Conservation (phyloP, 2,329 filamentous ascomycete species). For the Fusarium armeniacum region DNA sequence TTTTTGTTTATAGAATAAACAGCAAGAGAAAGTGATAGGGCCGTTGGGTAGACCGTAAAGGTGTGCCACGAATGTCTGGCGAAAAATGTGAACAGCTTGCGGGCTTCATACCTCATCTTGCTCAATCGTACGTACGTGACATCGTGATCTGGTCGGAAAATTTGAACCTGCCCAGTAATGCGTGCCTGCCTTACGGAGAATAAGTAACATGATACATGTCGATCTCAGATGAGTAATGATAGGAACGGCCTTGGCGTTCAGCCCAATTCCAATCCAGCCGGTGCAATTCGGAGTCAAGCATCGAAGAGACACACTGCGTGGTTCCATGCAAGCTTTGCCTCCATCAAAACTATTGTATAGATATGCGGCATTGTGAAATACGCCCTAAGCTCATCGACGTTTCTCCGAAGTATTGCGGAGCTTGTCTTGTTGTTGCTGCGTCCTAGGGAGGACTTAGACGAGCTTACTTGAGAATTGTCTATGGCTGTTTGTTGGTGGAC, state of each 20-base stretch:
- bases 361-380: background rate
- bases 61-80: background rate
- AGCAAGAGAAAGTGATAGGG: slow-evolving; percentile 7
- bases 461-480: slow-evolving; percentile 21
- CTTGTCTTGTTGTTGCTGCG: slow-evolving; percentile 40
- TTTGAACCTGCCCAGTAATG: slow-evolving; percentile 18
- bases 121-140: background rate
- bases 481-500: background rate
- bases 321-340: slow-evolving; percentile 19
- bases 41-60: background rate
- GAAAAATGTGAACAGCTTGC: background rate
- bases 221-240: slow-evolving; percentile 7
- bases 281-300: slow-evolving; percentile 23
- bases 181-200: slow-evolving; percentile 25
- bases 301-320: slow-evolving; percentile 32
- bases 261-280: slow-evolving; percentile 11
- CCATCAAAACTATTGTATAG: slow-evolving; percentile 2
- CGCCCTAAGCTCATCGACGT: slow-evolving; percentile 7
- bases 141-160: slow-evolving; percentile 20
- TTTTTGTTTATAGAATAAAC: slow-evolving; percentile 1
- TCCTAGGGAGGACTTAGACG: slow-evolving; percentile 37
- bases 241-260: slow-evolving; percentile 18
- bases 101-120: background rate
- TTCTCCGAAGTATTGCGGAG: slow-evolving; percentile 39
- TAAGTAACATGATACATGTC: slow-evolving; percentile 8